These are phyloP conservation scores for Clausena lansium DNA, from an alignment of 345 rosid species.

Conservation along the genomic window DNA sequence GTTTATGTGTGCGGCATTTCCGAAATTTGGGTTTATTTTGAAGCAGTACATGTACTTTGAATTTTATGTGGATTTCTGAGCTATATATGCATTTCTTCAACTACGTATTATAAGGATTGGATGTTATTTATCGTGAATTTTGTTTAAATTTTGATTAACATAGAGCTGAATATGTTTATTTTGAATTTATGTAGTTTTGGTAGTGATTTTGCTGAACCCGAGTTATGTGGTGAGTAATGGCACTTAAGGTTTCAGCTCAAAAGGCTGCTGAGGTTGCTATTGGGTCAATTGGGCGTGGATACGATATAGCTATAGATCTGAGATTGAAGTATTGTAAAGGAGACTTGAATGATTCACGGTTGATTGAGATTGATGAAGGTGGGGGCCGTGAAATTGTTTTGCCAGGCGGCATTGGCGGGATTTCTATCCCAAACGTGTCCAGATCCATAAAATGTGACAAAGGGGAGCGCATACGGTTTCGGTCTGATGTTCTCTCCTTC, in stretches of 20 bases:
- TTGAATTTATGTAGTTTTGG: conserved; percentile 19
- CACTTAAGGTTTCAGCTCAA: conserved; percentile 59
- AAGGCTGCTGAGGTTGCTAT: conserved; percentile 91
- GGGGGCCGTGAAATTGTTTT: conserved; percentile 59
- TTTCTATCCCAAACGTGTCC: conserved; percentile 68
- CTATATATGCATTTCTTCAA: not conserved
- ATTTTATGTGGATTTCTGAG: not conserved
- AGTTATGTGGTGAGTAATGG: conserved; percentile 59
- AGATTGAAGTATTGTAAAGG: conserved; percentile 82
- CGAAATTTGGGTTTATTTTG: not conserved
- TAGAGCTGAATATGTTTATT: conserved; percentile 2
- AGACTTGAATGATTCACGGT: conserved; percentile 41
- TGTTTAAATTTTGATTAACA: conserved; percentile 1
- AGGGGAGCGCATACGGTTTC: conserved; percentile 83
- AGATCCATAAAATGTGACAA: conserved; percentile 89
- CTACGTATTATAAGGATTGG: not conserved
- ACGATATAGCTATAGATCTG: conserved; percentile 71
- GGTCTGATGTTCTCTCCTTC: conserved; percentile 83
- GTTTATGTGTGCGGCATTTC: not conserved
- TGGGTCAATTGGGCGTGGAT: conserved; percentile 82
- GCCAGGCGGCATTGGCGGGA: conserved; percentile 93
- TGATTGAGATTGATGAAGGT: conserved; percentile 69
- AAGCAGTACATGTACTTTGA: not conserved
- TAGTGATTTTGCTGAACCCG: conserved; percentile 14
- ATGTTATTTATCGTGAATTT: not conserved